Base-by-base conservation (phyloP, 768 basidiomycete genomes). In the Podaxis sp. region DNA sequence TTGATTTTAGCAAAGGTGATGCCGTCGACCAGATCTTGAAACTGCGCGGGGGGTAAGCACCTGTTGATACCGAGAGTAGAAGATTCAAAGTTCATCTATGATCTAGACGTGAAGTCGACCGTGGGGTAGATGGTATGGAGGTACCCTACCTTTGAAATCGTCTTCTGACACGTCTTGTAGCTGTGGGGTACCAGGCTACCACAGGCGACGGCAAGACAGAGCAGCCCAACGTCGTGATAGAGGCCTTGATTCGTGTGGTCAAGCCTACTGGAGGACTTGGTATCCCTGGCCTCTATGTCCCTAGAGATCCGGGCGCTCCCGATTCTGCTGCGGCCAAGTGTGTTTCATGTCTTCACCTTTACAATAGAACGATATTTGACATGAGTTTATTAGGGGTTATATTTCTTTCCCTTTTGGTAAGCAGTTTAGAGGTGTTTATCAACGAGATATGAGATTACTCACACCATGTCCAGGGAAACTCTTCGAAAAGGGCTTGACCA, bases 211-310 rank as follows among this genome's bases (percentile, higher is more conserved):
- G 82, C 14, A 82, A 81, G 67, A 84, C 79, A 4, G 83, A 84
- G 65, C 76, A 82, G 64, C 83, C 83, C 6, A 85, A 82, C 63
- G 77, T 71, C 1, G 79, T 85, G 5, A 74, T 85, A 23, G 79
- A 81, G 62, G 76, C 72, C 11, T 73, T 84, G 35, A 80, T 84
- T 59, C 69, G 73, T n/a, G 79, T 82, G 38, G 80, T 82, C 0
- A 77, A 81, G 28, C 77, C 82, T 13, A 82, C 82, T 18, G 83
- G 82, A 1, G 82, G 83, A 5, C 72, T 85, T n/a, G 83, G 83
- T 2, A 80, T 84, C 62, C 83, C 83, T 0, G 82, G 83, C 1
- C 67, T 84, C 4, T 83, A 83, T 61, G 83, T 85, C 4, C 82
- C 82, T 16, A 79, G 74, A 57, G 83, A 84, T 64, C 83, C 83